Evolutionary conservation across 768 basidiomycete species (phyloP), one percentile per base, ranked within the genome.

Genomic region (Leccinum incarnatum): DNA sequence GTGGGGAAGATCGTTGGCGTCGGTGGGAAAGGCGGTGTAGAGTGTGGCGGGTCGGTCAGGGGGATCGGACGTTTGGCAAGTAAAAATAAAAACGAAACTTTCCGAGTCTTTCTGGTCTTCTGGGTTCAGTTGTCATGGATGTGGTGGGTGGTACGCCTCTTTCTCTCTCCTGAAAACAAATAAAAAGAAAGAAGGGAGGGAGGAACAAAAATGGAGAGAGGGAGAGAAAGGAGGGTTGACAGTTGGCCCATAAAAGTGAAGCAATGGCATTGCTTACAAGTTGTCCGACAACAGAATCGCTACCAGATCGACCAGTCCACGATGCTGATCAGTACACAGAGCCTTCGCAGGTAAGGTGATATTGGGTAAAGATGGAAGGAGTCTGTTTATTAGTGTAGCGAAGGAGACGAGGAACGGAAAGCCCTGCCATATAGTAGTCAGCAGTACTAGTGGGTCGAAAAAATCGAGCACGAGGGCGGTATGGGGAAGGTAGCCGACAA

Each of bases 21-120:
- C 29, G 86, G 81, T 15, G 87, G 86, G 0, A 86, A 89, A 68
- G 82, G 81, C 23, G 88, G 86, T 0, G 69, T 88, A 57, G 84
- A 83, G 74, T 88, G 1, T 89, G 87, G 87, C 81, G 79, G 40
- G 75, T 83, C 6, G 77, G 78, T 15, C 69, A 66, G 53, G 65
- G 72, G 10, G 66, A 67, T n/a, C 60, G 60, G 42, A 23, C 60
- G 7, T 58, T 29, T 12, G 45, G 8, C 46, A 59, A 59, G 47
- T 60, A 21, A 30, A 27, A 40, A 17, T 10, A 9, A 40, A n/a
- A 40, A 40, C n/a, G 40, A 9, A 40, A 40, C 40, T 40, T 40
- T n/a, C n/a, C n/a, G n/a, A n/a, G 40, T 37, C 36, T 17, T 23
- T 23, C 23, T 23, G 23, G 23, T 23, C 23, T 7, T 17, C 15